phyloP scores from a whole-genome alignment of 177 flowering plant genomes.

The Vitis hybrid region DNA sequence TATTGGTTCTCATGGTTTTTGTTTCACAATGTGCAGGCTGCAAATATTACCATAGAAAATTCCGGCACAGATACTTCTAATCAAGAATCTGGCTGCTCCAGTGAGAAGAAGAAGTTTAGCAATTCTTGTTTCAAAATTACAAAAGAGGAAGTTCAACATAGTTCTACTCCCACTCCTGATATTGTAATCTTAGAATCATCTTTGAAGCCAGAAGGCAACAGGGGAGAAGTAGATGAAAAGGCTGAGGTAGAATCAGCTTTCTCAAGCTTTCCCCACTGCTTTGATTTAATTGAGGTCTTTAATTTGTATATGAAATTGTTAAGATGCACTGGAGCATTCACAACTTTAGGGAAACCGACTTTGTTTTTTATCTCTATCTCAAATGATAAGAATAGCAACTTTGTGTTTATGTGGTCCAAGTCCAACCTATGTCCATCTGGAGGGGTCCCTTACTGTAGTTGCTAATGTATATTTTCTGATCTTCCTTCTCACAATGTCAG shows the following conservation, averaged over 20 bases:
- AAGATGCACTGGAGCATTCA: too few relatives aligned
- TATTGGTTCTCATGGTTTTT: background rate
- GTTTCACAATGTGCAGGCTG: too few relatives aligned
- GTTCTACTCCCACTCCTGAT: background rate
- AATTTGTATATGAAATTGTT: background rate
- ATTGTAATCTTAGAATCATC: background rate
- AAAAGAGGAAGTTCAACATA: slow-evolving; percentile 10
- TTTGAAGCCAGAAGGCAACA: slow-evolving; percentile 2
- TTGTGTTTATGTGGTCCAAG: too few relatives aligned
- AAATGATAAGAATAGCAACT: too few relatives aligned
- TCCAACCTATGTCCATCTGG: too few relatives aligned
- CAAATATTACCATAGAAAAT: background rate
- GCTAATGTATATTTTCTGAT: background rate
- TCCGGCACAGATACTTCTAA: background rate
- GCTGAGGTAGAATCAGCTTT: slow-evolving; percentile 7
- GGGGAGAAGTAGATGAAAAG: background rate
- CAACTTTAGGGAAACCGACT: too few relatives aligned
- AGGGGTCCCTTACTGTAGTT: background rate
- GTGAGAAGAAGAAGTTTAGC: background rate
- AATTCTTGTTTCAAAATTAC: slow-evolving; percentile 1
- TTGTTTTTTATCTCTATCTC: too few relatives aligned
- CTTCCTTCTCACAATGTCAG: slow-evolving; percentile 7
- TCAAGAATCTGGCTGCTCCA: background rate
- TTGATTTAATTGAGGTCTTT: background rate
- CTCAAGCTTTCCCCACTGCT: background rate